phyloP scores from a whole-genome alignment of 179 eudicot species.

The Beta lomatogona region DNA sequence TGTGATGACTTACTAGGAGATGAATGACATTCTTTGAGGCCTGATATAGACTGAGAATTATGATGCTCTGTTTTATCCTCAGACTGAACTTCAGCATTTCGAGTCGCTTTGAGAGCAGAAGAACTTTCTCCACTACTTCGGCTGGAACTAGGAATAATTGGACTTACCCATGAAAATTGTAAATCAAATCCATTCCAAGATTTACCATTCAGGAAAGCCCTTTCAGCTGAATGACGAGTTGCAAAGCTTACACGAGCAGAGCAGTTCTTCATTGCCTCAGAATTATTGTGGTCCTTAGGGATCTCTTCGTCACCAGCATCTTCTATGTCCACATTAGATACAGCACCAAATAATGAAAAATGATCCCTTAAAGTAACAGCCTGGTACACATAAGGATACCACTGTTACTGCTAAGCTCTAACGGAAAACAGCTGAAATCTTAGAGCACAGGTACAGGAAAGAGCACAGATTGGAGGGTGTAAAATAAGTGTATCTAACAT shows the following conservation, averaged over 20 bases:
- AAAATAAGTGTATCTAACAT: not conserved
- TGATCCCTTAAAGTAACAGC: constrained; percentile 77
- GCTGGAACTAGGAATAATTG: constrained; percentile 43
- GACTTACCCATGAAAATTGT: constrained; percentile 61
- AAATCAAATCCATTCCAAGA: constrained; percentile 68
- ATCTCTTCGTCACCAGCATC: constrained; percentile 39
- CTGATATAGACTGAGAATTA: constrained; percentile 14
- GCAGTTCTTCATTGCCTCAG: constrained; percentile 42
- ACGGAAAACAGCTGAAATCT: not conserved
- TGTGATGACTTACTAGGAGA: constrained; percentile 37
- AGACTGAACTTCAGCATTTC: constrained; percentile 44
- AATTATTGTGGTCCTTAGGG: constrained; percentile 31
- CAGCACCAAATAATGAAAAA: constrained; percentile 64
- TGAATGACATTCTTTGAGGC: constrained; percentile 16
- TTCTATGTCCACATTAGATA: constrained; percentile 66
- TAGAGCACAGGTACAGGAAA: not conserved
- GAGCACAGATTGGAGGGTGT: not conserved
- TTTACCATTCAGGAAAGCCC: constrained; percentile 72
- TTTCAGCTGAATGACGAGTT: constrained; percentile 82
- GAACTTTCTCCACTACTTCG: constrained; percentile 49
- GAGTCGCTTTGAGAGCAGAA: constrained; percentile 41
- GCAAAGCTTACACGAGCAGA: constrained; percentile 65
- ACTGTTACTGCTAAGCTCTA: not conserved
- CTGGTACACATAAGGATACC: constrained; percentile 37
- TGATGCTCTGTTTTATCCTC: constrained; percentile 25